These are phyloP conservation scores for Mycena capillaripes DNA, from an alignment of 768 basidiomycete genomes.

Conservation along the genomic window DNA sequence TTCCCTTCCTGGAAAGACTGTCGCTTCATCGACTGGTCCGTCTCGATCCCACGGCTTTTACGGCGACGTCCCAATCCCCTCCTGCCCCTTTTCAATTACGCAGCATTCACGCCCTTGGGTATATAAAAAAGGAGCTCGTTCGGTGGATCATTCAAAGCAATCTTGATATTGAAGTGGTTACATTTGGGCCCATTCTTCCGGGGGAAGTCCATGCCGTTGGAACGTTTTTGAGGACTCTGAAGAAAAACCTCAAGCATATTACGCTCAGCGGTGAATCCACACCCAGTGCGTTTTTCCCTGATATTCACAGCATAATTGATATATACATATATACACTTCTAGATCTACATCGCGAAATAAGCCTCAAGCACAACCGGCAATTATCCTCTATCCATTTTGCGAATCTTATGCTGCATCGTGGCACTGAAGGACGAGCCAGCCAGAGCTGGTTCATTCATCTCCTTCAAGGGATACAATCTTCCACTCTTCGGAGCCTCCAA, in stretches of 20 bases:
- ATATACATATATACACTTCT: not conserved
- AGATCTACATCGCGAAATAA: constrained; percentile 24
- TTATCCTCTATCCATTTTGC: constrained; percentile 18
- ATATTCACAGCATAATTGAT: not conserved
- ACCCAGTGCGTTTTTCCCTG: constrained; percentile 3
- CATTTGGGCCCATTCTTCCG: constrained; percentile 24
- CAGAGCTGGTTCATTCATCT: constrained; percentile 23
- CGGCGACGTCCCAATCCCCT: not conserved
- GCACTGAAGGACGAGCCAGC: constrained; percentile 7
- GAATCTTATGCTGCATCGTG: constrained; percentile 14
- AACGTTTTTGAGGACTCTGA: constrained; percentile 14
- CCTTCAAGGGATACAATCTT: not conserved
- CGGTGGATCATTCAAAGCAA: constrained; percentile 9
- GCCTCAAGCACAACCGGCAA: constrained; percentile 22
- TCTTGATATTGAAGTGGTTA: constrained; percentile 16
- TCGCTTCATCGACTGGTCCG: constrained; percentile 21
- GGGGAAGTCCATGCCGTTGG: constrained; percentile 10
- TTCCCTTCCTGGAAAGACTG: constrained; percentile 13
- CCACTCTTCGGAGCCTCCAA: constrained; percentile 5
- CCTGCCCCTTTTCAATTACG: constrained; percentile 1
- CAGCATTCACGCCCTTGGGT: constrained; percentile 18
- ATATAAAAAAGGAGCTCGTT: constrained; percentile 20
- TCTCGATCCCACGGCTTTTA: not conserved
- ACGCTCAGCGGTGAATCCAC: constrained; percentile 28
- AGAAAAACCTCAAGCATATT: constrained; percentile 23